These are phyloP conservation scores for Phoma sp. DNA, from an alignment of 2,329 filamentous ascomycete genomes.

Conservation along the genomic window DNA sequence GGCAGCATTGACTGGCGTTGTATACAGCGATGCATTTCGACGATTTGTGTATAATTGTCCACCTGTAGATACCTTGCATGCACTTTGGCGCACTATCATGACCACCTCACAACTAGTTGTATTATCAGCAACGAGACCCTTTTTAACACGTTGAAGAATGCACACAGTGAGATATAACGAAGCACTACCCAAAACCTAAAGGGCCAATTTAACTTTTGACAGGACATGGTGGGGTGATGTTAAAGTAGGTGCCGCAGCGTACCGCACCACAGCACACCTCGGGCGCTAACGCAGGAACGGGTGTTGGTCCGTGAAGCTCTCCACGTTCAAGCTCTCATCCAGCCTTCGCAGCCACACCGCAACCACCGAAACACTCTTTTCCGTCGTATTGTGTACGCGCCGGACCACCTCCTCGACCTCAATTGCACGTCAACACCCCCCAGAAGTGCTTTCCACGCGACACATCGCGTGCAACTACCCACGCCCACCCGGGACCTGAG, in stretches of 20 bases:
- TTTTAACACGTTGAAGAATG: too few species aligned
- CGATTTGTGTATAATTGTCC: conserved; percentile 3
- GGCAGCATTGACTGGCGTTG: conserved; percentile 17
- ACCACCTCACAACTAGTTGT: too few species aligned
- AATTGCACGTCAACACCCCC: background rate
- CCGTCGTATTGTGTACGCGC: background rate
- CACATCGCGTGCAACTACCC: background rate
- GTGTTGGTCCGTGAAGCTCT: conserved; percentile 3
- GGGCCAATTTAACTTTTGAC: too few species aligned
- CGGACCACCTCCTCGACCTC: background rate
- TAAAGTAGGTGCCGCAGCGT: background rate
- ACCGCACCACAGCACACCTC: background rate
- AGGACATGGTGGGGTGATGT: background rate
- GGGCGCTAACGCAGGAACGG: background rate
- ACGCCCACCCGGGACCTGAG: background rate
- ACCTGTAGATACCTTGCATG: conserved; percentile 6
- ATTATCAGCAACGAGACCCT: too few species aligned
- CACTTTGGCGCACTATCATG: conserved; percentile 3
- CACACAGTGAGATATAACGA: too few species aligned
- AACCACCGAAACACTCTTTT: background rate
- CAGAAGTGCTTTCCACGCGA: background rate
- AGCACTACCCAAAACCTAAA: too few species aligned
- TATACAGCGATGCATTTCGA: conserved; percentile 9
- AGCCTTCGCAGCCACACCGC: background rate
- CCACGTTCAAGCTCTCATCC: conserved; percentile 3